Evolutionary conservation across 179 eudicot species (phyloP), one percentile per base, ranked within the genome.

Genomic region (Corrigiola litoralis): DNA sequence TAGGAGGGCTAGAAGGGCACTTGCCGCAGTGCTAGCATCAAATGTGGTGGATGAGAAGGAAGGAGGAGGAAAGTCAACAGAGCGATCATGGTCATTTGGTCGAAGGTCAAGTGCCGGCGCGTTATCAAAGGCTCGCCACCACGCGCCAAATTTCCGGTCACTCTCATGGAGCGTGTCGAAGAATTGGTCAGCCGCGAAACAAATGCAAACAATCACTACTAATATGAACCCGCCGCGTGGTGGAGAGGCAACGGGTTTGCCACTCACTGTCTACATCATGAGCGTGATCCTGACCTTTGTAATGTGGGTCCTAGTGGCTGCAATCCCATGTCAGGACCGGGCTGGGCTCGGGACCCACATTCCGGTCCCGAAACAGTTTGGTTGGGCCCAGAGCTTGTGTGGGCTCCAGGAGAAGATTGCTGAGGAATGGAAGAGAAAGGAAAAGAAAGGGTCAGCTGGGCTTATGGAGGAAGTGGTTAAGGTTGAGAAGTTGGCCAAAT

Each of bases 341-440:
- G 58, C 77, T 4, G 98, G 97, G 57, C 82, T 92, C 1, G 49
- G 70, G 61, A 71, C 90, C 28, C 97, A 92, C 36, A 68, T 92
- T 3, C 84, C 84, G 1, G 56, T 90, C 14, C 92, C 92, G 1
- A 85, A 75, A 51, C 85, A 87, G 21, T 58, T 80, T 51, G 63
- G 25, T 1, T 92, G 98, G 97, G 95, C 90, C 51, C 90, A 87
- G 0, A 58, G 82, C 0, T 60, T 92, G 48, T 70, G 75, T 38
- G 76, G 81, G 59, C 67, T 92, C 53, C 89, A 84, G 18, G 98
- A 92, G 64, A 90, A 90, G 65, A 90, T 92, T 9, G 94, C 83
- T 3, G 98, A 92, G 60, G 97, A 92, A 34, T 90, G 97, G 98
- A 92, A 89, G 86, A 89, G 77, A 72, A 90, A 92, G 78, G 98